phyloP scores from a whole-genome alignment of 2,329 filamentous ascomycete genomes.

The Aspergillus ruber region DNA sequence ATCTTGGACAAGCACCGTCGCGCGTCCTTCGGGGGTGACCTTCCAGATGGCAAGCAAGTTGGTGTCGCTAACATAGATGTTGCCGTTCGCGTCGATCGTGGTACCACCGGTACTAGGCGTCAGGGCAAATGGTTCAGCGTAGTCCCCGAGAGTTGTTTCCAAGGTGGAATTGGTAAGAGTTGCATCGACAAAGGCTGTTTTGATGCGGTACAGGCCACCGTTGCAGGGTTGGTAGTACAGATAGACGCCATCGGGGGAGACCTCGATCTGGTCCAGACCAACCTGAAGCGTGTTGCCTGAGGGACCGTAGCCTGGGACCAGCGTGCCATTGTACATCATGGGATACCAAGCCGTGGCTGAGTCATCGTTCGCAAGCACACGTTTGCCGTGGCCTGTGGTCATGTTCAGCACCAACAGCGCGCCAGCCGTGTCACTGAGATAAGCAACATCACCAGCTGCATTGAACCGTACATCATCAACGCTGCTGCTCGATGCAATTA shows the following conservation, averaged over 20 bases:
- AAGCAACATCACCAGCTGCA: constrained; percentile 1
- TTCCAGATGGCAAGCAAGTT: constrained; percentile 13
- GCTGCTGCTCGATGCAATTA: constrained; percentile 20
- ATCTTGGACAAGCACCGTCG: too few species aligned
- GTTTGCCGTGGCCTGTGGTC: background rate
- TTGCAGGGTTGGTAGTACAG: constrained; percentile 32
- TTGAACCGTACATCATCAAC: constrained; percentile 35
- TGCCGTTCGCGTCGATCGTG: constrained; percentile 33
- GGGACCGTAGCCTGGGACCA: background rate
- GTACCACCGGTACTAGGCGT: constrained; percentile 34
- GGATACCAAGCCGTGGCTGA: background rate
- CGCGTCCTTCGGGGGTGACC: too few species aligned
- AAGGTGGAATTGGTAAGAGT: constrained; percentile 15
- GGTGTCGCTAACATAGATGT: constrained; percentile 32
- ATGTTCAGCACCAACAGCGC: background rate
- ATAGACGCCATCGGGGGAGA: constrained; percentile 31
- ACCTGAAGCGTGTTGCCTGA: constrained; percentile 1
- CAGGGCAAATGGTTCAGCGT: constrained; percentile 19
- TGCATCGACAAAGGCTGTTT: constrained; percentile 20
- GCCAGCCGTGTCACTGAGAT: background rate
- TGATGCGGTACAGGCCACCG: constrained; percentile 30
- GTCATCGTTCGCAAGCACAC: background rate
- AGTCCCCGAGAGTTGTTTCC: constrained; percentile 7
- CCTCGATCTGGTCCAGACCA: constrained; percentile 28
- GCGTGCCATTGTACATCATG: background rate